Evolutionary conservation across 257 asterid species (phyloP).

Genomic region (Solanum ossicruentum): DNA sequence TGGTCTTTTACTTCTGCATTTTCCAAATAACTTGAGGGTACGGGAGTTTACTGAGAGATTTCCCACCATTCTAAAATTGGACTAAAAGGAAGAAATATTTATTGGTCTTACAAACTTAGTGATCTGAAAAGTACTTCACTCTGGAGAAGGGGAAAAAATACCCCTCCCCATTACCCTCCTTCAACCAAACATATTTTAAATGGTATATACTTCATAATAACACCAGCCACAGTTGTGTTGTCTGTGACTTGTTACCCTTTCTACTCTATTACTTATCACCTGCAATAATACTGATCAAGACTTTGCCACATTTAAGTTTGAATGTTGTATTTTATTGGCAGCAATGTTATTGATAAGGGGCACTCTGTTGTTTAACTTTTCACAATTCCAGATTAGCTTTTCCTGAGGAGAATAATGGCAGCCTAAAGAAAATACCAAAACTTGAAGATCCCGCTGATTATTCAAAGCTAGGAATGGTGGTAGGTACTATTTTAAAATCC

Average conservation of each 20-base stretch:
- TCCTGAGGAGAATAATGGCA: slow-evolving; percentile 82
- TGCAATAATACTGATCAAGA: not conserved
- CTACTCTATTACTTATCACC: not conserved
- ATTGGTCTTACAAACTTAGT: not conserved
- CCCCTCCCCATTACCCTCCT: not conserved
- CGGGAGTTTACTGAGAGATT: not conserved
- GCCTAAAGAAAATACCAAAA: slow-evolving; percentile 58
- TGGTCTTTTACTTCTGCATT: not conserved
- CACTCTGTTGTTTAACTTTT: not conserved
- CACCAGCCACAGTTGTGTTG: not conserved
- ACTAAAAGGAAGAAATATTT: not conserved
- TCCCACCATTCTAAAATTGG: not conserved
- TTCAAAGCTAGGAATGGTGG: slow-evolving; percentile 67
- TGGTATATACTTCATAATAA: not conserved
- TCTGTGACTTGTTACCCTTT: not conserved
- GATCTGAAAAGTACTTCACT: not conserved
- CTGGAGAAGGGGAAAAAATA: not conserved
- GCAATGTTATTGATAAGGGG: not conserved
- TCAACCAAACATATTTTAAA: not conserved
- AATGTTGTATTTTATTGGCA: not conserved
- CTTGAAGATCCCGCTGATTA: slow-evolving; percentile 45
- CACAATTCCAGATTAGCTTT: slow-evolving; percentile 55
- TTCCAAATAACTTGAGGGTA: not conserved
- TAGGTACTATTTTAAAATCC: slow-evolving; percentile 10
- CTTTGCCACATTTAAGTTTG: not conserved